These are phyloP conservation scores for Quercus tomentella DNA, from an alignment of 331 rosid species.

Conservation along the genomic window DNA sequence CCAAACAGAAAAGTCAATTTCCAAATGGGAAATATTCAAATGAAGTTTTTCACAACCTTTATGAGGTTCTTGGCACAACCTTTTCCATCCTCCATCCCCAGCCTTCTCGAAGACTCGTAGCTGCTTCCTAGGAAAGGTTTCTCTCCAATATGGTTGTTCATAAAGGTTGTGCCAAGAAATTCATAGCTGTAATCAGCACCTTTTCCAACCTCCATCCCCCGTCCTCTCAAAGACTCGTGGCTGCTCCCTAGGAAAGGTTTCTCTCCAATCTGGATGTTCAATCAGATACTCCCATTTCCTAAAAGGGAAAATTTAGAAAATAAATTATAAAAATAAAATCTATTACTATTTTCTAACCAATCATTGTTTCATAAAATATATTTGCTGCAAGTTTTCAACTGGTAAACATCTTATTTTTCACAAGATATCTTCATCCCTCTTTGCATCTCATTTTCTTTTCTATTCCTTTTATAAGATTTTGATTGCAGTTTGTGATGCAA, in stretches of 20 bases:
- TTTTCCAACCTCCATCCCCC: constrained; percentile 61
- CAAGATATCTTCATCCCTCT: neutral
- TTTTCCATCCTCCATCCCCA: constrained; percentile 61
- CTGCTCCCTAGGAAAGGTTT: constrained; percentile 56
- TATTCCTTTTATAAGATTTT: too few species aligned
- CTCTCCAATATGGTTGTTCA: constrained; percentile 51
- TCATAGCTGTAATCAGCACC: constrained; percentile 21
- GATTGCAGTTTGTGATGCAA: neutral
- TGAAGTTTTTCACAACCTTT: too few species aligned
- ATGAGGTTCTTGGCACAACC: neutral
- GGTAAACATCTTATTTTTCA: neutral
- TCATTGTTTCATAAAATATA: neutral
- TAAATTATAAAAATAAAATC: too few species aligned
- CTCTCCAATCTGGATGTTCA: constrained; percentile 62
- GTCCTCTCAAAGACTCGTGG: constrained; percentile 59
- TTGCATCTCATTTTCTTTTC: neutral
- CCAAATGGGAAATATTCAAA: too few species aligned
- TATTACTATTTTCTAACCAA: too few species aligned
- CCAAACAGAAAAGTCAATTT: too few species aligned
- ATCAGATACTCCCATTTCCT: constrained; percentile 38
- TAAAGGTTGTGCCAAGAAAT: neutral
- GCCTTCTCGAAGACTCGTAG: constrained; percentile 59
- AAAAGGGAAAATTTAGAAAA: constrained; percentile 1
- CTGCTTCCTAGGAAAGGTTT: constrained; percentile 59
- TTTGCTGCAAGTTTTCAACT: too few species aligned